Percentiles rank a stretch among this genome's conserved stretches.
These are phyloP conservation scores for Scutellaria baicalensis DNA, from an alignment of 257 asterid genomes.

Conservation along the genomic window DNA sequence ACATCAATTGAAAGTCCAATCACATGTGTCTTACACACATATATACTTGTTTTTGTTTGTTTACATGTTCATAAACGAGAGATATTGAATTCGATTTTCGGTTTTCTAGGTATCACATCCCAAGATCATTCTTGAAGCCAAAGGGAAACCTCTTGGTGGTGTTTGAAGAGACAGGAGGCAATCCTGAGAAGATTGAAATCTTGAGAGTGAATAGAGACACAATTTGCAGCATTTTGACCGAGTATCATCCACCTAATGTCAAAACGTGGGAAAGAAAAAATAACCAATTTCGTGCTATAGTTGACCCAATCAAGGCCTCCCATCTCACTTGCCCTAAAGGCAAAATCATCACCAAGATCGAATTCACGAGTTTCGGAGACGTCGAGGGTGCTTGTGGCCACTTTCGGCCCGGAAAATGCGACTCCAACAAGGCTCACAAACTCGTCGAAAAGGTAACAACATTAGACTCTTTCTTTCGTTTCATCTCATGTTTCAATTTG, in stretches of 20 bases:
- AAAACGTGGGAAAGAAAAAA: constrained; percentile 49
- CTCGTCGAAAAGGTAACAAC: constrained; percentile 35
- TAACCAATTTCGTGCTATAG: constrained; percentile 18
- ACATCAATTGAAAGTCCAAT: too few species aligned
- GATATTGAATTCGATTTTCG: not conserved
- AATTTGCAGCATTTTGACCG: constrained; percentile 57
- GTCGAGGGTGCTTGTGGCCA: constrained; percentile 71
- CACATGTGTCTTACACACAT: too few species aligned
- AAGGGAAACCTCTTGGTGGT: constrained; percentile 50
- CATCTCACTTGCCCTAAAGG: constrained; percentile 50
- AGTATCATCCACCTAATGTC: constrained; percentile 53
- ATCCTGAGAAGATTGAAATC: constrained; percentile 42
- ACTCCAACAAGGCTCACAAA: constrained; percentile 30
- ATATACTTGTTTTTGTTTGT: too few species aligned
- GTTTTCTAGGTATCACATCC: constrained; percentile 65
- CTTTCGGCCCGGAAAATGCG: constrained; percentile 41
- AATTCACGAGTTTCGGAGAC: constrained; percentile 67
- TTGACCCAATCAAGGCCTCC: constrained; percentile 43
- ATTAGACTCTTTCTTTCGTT: not conserved
- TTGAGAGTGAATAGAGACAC: constrained; percentile 65
- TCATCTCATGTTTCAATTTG: not conserved
- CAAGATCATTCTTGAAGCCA: constrained; percentile 68
- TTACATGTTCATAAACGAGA: too few species aligned
- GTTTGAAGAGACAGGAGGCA: constrained; percentile 80
- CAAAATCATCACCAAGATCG: constrained; percentile 41